These are phyloP conservation scores for Pascua sp. DNA, from an alignment of 1,284 basidiomycete species.

Conservation along the genomic window DNA sequence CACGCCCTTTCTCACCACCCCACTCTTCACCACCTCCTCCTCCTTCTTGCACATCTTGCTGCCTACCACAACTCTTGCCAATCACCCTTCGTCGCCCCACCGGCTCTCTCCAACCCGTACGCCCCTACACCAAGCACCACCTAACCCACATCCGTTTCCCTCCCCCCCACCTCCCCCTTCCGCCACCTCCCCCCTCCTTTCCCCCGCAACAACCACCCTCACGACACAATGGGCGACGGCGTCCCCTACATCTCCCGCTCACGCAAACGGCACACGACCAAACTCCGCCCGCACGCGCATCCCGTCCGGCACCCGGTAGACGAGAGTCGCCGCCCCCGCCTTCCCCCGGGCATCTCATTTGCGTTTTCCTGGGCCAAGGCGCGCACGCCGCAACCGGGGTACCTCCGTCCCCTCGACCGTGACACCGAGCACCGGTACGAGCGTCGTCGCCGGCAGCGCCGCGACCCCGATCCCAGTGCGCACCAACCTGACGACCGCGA, in stretches of 20 bases:
- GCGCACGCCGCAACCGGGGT: too few species aligned
- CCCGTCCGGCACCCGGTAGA: background rate
- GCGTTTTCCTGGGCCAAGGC: background rate
- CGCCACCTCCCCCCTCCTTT: background rate
- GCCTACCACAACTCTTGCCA: too few species aligned
- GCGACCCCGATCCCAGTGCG: background rate
- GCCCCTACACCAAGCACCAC: background rate
- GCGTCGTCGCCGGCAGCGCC: background rate
- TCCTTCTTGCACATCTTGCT: too few species aligned
- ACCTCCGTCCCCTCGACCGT: too few species aligned
- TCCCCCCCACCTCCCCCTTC: too few species aligned
- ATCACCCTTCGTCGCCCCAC: too few species aligned
- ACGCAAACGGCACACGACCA: conserved; percentile 2
- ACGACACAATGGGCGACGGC: background rate
- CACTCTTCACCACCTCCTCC: too few species aligned
- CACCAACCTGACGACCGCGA: background rate
- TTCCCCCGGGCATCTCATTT: background rate
- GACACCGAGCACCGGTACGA: too few species aligned
- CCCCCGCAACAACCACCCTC: background rate
- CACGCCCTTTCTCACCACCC: too few species aligned
- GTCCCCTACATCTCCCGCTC: conserved; percentile 8
- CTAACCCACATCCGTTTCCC: too few species aligned
- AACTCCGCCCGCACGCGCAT: too few species aligned
- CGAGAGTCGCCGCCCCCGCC: background rate
- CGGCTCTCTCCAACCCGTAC: background rate